phyloP scores from a whole-genome alignment of 257 asterid species.

The Echium plantagineum region DNA sequence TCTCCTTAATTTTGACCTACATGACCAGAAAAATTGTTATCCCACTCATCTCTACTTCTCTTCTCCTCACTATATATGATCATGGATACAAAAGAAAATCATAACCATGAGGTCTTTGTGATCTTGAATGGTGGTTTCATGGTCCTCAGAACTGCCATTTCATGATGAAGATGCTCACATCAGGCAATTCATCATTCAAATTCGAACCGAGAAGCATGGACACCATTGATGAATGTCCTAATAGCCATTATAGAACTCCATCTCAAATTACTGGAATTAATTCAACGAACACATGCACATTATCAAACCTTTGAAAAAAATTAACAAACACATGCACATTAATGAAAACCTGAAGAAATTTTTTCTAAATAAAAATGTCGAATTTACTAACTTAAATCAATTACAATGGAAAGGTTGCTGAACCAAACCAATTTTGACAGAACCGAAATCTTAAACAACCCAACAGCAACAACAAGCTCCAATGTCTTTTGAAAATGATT shows the following conservation, averaged over 20 bases:
- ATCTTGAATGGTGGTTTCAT: slow-evolving; percentile 96
- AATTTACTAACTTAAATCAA: not conserved
- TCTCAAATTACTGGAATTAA: not conserved
- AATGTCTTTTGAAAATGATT: too few species aligned
- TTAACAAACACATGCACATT: not conserved
- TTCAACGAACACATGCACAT: not conserved
- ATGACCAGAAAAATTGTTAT: too few species aligned
- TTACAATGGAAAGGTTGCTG: not conserved
- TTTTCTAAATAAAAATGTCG: not conserved
- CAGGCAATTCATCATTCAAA: slow-evolving; percentile 21
- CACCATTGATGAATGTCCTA: slow-evolving; percentile 39
- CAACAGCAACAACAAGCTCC: too few species aligned
- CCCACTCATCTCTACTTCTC: too few species aligned
- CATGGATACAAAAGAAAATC: slow-evolving; percentile 14
- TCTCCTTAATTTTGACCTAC: too few species aligned
- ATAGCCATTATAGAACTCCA: too few species aligned
- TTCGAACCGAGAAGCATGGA: slow-evolving; percentile 63
- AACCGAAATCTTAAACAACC: not conserved
- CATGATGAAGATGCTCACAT: slow-evolving; percentile 85
- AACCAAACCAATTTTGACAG: not conserved
- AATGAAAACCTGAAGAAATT: not conserved
- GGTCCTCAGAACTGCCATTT: slow-evolving; percentile 86
- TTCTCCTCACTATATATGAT: not conserved
- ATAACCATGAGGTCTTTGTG: slow-evolving; percentile 43
- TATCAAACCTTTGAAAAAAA: not conserved